Conservation (phyloP, 2,329 filamentous ascomycete species). For the Penicillium psychrosexuale region DNA sequence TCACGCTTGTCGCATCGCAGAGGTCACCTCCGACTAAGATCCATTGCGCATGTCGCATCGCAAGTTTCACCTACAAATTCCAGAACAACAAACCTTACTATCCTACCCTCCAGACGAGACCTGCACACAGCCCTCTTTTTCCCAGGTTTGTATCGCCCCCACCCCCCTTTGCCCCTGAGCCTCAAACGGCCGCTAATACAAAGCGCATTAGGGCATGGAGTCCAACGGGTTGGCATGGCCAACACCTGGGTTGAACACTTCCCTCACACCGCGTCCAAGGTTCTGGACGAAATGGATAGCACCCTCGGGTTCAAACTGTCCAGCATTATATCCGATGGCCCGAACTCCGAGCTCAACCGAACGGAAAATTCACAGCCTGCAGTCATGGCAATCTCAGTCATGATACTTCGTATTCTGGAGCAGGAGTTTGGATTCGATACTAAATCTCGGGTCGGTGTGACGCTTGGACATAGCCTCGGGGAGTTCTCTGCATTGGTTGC, state of each 20-base stretch:
- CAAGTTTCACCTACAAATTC: neutral
- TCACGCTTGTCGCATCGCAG: constrained; percentile 2
- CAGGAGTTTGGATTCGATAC: constrained; percentile 76
- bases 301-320: constrained; percentile 72
- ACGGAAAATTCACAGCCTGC: constrained; percentile 90
- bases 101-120: constrained; percentile 6
- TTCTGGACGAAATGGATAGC: constrained; percentile 82
- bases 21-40: neutral
- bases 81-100: neutral
- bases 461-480: constrained; percentile 84
- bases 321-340: constrained; percentile 72
- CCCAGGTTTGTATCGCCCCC: constrained; percentile 35
- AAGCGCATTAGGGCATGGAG: constrained; percentile 67
- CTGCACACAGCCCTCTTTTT: constrained; percentile 49
- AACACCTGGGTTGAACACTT: constrained; percentile 83
- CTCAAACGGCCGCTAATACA: constrained; percentile 10
- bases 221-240: constrained; percentile 85
- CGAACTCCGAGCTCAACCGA: constrained; percentile 70
- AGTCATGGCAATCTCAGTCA: constrained; percentile 90
- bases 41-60: neutral
- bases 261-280: constrained; percentile 68
- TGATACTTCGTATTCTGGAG: constrained; percentile 85
- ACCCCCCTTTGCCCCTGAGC: neutral
- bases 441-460: constrained; percentile 70
- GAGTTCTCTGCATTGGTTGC: constrained; percentile 91